Evolutionary conservation across 768 basidiomycete species (phyloP), one percentile per base, ranked within the genome.

Genomic region (Calocera viscosa): DNA sequence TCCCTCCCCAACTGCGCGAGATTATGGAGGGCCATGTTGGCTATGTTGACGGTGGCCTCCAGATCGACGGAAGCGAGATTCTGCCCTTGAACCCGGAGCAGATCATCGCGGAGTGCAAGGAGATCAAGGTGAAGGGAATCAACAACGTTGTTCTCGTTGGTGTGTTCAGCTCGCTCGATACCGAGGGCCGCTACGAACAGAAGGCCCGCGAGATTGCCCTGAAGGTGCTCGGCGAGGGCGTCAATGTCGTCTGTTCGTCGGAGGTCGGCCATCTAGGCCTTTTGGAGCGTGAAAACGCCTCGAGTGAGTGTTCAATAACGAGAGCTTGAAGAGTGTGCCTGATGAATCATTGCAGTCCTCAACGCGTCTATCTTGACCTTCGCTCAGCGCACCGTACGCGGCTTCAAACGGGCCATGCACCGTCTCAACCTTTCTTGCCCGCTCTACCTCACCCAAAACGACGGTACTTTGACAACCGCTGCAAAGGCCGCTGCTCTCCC

Each of bases 231-330:
- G 73, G 74, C 10, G 74, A 76, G 60, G 74, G 78, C 49, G 67
- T 72, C 64, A 78, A 84, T 65, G 75, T 86, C 63, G 81, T 84
- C 43, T 81, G 82, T 64, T 82, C 83, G 30, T 81, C 81, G 63
- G 80, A 83, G 81, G 84, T 85, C 43, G 84, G 81, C 8, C 81
- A 82, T 71, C 77, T 85, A 26, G 84, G 84, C 35, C 77, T 87
- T 64, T 74, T 86, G 17, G 84, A 86, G 69, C 80, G 86, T 49
- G 86, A 87, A 72, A 87, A 88, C 66, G 86, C 87, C 0, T 71
- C 73, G 28, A 60, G 53, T 60, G 53, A 60, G 53, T 30, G 2
- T 32, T 7, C 22, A 7, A 16, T 7, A 14, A 49, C 10, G 49
- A 14, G 24, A 16, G 24, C 24, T n/a, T n/a, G n/a, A 49, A 26